These are phyloP conservation scores for Fusarium floridanum DNA, from an alignment of 2,329 filamentous ascomycete genomes.

Conservation along the genomic window DNA sequence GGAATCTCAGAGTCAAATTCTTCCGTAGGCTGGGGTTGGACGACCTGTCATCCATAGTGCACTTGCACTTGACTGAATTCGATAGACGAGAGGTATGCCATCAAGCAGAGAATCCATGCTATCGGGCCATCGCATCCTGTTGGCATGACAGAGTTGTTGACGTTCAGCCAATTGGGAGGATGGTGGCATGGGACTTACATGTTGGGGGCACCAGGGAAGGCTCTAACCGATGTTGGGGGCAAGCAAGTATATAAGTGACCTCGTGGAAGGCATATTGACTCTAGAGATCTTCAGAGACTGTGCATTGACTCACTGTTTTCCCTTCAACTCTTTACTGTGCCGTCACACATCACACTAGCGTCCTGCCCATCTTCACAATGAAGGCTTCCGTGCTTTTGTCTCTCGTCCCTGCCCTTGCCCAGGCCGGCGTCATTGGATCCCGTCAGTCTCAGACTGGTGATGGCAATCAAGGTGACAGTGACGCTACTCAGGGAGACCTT, in stretches of 20 bases:
- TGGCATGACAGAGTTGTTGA: background rate
- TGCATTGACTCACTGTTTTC: background rate
- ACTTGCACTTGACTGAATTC: constrained; percentile 7
- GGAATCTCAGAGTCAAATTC: background rate
- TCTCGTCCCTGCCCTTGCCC: constrained; percentile 36
- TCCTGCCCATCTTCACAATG: constrained; percentile 25
- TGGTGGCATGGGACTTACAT: background rate
- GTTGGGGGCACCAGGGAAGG: background rate
- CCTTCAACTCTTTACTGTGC: background rate
- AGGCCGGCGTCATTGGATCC: constrained; percentile 27
- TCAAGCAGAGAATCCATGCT: constrained; percentile 4
- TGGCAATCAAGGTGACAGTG: constrained; percentile 36
- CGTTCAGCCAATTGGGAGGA: background rate
- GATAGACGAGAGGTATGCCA: background rate
- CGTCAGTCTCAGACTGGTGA: constrained; percentile 43
- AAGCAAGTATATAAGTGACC: constrained; percentile 1
- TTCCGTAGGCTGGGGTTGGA: background rate
- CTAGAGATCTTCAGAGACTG: background rate
- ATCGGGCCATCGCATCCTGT: constrained; percentile 7
- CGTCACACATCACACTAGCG: background rate
- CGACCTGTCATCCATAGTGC: background rate
- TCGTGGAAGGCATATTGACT: background rate
- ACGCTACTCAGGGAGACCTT: constrained; percentile 46
- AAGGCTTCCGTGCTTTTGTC: constrained; percentile 40
- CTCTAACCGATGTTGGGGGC: constrained; percentile 3